Evolutionary conservation across 148 eudicot genomes (phyloP), one percentile per base, ranked within the genome.

Genomic region (Pouteria glomerata): DNA sequence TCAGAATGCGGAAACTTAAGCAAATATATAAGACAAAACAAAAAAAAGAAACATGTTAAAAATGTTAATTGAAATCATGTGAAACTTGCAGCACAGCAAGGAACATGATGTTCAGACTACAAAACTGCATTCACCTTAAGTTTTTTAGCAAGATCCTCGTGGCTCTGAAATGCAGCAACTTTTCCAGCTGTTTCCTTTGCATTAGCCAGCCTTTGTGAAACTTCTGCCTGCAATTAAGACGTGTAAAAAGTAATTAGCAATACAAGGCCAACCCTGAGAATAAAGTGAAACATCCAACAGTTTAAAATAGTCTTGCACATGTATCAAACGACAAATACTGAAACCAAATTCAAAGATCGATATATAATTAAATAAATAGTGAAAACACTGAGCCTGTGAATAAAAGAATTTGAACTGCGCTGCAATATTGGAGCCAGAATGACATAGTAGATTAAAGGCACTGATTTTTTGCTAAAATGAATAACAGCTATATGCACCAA

Each of bases 101-200:
- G 33, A 68, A 29, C 0, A 57, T 7, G n/a, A 48, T 23, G 6
- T n/a, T 31, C 29, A 2, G 34, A 50, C 2, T 33, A 56, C 0
- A 57, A 60, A 67, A 57, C 29, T 56, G 34, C 68, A 69, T 30
- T 82, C 62, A 93, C 98, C 97, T 91, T 85, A 57, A 95, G 99
- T 73, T 87, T 91, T 78, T 83, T 89, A 0, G 97, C 96, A 83
- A 95, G 90, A 79, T 91, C 93, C 69, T 84, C 95, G 35, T 95
- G 99, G 74, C 87, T 84, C 52, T 80, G 84, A 24, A 81, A 63
- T 23, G 82, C 78, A 70, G 88, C 63, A 66, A 73, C 77, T 82
- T 79, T 85, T 63, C 81, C 77, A 57, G 82, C 71, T 71, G 89
- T 61, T 67, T 86, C 91, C 82, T 77, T 88, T 39, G 85, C 84